These are phyloP conservation scores for Cornus suecica DNA, from an alignment of 148 eudicot genomes.

Conservation along the genomic window DNA sequence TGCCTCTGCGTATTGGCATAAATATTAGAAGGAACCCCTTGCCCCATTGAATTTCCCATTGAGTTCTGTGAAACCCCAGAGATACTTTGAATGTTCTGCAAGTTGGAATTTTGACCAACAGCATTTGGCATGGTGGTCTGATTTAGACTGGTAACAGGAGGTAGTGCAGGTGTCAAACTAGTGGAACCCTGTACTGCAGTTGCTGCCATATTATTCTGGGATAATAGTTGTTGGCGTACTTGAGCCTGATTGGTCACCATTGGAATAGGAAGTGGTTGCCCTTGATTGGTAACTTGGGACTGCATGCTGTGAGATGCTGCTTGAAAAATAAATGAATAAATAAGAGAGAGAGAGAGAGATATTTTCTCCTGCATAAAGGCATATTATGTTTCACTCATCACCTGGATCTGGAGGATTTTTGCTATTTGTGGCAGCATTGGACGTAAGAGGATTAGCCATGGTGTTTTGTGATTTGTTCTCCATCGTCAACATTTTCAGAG, in stretches of 20 bases:
- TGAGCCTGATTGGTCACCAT: conserved; percentile 62
- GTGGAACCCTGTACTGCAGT: conserved; percentile 60
- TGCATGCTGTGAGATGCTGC: conserved; percentile 62
- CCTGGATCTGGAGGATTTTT: conserved; percentile 68
- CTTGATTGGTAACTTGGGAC: conserved; percentile 66
- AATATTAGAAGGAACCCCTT: conserved; percentile 59
- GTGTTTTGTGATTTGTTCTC: conserved; percentile 64
- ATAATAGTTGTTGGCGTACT: conserved; percentile 55
- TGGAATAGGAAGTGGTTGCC: conserved; percentile 58
- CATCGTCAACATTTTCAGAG: conserved; percentile 83
- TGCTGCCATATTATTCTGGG: conserved; percentile 56
- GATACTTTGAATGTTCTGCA: conserved; percentile 50
- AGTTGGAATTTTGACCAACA: conserved; percentile 55
- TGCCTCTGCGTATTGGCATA: conserved; percentile 76
- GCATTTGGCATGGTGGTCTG: conserved; percentile 61
- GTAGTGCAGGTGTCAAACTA: conserved; percentile 56
- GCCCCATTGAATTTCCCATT: conserved; percentile 70
- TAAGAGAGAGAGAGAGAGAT: neutral
- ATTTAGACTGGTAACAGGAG: conserved; percentile 49
- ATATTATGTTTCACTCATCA: conserved; percentile 14
- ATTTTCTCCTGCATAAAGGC: neutral
- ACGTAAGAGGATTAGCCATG: conserved; percentile 44
- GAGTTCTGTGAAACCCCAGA: conserved; percentile 61
- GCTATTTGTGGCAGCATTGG: conserved; percentile 45
- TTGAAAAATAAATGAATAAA: neutral